phyloP scores from a whole-genome alignment of 441 rosid species.

The Erodium moschatum region DNA sequence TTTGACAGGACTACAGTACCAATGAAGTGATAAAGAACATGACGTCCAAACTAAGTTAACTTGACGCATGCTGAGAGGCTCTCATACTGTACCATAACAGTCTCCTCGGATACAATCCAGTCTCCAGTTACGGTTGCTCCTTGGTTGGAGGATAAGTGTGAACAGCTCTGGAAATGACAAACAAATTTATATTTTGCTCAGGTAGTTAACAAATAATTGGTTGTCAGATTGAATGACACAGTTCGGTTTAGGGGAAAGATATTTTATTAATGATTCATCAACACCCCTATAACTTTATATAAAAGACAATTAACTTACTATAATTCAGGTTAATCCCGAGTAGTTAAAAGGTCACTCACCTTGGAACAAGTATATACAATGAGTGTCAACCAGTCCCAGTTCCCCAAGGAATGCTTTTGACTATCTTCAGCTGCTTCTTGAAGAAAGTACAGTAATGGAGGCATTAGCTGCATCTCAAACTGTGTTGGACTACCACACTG shows the following conservation, averaged over 20 bases:
- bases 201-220: not conserved
- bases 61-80: slow-evolving; percentile 16
- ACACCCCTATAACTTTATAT: not conserved
- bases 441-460: slow-evolving; percentile 64
- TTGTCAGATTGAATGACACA: not conserved
- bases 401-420: slow-evolving; percentile 40
- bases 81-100: slow-evolving; percentile 49
- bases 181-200: not conserved
- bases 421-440: slow-evolving; percentile 49
- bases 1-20: not conserved
- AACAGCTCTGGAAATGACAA: slow-evolving; percentile 45
- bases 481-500: slow-evolving; percentile 51
- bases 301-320: not conserved
- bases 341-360: slow-evolving; percentile 28
- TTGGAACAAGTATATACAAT: slow-evolving; percentile 63
- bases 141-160: slow-evolving; percentile 12
- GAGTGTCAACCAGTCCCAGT: slow-evolving; percentile 86
- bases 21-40: not conserved
- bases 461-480: slow-evolving; percentile 85
- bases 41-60: not conserved
- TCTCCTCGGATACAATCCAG: slow-evolving; percentile 57
- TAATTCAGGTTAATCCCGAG: not conserved
- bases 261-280: not conserved
- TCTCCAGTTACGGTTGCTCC: slow-evolving; percentile 23
- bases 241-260: not conserved